Evolutionary conservation across 2,329 filamentous ascomycete genomes (phyloP).

Genomic region (Trichophyton mentagrophytes): DNA sequence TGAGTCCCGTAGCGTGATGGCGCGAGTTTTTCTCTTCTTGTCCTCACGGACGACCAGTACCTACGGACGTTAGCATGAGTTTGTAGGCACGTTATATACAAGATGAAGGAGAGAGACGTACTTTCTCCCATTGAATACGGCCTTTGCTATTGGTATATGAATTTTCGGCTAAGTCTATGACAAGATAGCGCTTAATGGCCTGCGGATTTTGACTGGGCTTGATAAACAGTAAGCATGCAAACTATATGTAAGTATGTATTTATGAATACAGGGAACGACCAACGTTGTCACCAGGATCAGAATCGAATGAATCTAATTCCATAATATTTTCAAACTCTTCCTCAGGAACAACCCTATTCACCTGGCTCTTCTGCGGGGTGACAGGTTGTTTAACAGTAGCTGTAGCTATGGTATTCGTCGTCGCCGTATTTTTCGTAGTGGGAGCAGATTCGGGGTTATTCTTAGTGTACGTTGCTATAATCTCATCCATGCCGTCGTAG

Average conservation of each 20-base stretch:
- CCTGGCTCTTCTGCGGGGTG: not conserved
- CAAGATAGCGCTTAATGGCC: slow-evolving; percentile 75
- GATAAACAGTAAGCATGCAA: slow-evolving; percentile 49
- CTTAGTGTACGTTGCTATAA: slow-evolving; percentile 41
- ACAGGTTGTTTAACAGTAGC: slow-evolving; percentile 1
- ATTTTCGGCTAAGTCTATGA: slow-evolving; percentile 59
- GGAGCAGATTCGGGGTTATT: slow-evolving; percentile 7
- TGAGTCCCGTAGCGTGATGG: slow-evolving; percentile 65
- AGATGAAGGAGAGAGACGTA: slow-evolving; percentile 27
- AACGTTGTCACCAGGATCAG: not conserved
- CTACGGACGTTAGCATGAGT: slow-evolving; percentile 32
- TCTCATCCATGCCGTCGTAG: slow-evolving; percentile 45
- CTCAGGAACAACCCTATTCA: not conserved
- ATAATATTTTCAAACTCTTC: slow-evolving; percentile 63
- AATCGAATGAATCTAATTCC: slow-evolving; percentile 52
- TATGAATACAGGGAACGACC: slow-evolving; percentile 16
- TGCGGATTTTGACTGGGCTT: slow-evolving; percentile 51
- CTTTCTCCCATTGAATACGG: slow-evolving; percentile 56
- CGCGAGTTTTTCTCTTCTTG: slow-evolving; percentile 50
- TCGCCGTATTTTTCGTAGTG: not conserved
- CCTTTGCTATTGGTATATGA: slow-evolving; percentile 54
- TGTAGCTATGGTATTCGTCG: slow-evolving; percentile 5
- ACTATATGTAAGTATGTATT: slow-evolving; percentile 3
- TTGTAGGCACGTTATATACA: slow-evolving; percentile 13
- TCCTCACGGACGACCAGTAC: slow-evolving; percentile 74